phyloP scores from a whole-genome alignment of 257 asterid genomes.

The Solanum pinnatisectum region DNA sequence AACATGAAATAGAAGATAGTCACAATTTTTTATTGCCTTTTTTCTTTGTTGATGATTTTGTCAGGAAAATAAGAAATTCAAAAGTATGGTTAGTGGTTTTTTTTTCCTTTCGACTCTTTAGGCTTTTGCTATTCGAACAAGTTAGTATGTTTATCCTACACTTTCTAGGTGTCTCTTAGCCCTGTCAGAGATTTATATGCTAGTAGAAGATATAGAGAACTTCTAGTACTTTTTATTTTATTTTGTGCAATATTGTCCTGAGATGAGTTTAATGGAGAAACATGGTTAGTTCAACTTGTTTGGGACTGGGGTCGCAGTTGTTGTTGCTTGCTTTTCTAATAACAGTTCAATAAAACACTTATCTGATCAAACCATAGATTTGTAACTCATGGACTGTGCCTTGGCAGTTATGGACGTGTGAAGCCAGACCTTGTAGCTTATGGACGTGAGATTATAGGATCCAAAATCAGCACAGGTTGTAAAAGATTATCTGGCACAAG shows the following conservation, averaged over 20 bases:
- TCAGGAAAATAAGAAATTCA: neutral
- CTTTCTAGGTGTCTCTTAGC: neutral
- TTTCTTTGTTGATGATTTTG: neutral
- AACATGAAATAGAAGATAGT: neutral
- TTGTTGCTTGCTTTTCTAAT: neutral
- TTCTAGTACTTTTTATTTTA: neutral
- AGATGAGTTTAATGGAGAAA: neutral
- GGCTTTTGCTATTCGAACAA: neutral
- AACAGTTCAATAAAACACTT: neutral
- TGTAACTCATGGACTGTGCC: conserved; percentile 12
- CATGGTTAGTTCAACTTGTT: neutral
- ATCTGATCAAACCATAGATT: neutral
- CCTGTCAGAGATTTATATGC: neutral
- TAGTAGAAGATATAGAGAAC: neutral
- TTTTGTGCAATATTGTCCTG: neutral
- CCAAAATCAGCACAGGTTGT: conserved; percentile 93
- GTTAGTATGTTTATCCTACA: neutral
- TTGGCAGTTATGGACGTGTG: conserved; percentile 80
- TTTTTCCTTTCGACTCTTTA: neutral
- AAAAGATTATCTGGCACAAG: conserved; percentile 97
- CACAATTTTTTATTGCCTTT: neutral
- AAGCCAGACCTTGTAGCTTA: conserved; percentile 97
- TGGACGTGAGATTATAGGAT: conserved; percentile 93
- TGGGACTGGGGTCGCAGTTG: neutral
- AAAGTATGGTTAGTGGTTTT: neutral